Evolutionary conservation across 2,329 filamentous ascomycete species (phyloP), one percentile per base, ranked within the genome.

Genomic region (Penicillium sp.): DNA sequence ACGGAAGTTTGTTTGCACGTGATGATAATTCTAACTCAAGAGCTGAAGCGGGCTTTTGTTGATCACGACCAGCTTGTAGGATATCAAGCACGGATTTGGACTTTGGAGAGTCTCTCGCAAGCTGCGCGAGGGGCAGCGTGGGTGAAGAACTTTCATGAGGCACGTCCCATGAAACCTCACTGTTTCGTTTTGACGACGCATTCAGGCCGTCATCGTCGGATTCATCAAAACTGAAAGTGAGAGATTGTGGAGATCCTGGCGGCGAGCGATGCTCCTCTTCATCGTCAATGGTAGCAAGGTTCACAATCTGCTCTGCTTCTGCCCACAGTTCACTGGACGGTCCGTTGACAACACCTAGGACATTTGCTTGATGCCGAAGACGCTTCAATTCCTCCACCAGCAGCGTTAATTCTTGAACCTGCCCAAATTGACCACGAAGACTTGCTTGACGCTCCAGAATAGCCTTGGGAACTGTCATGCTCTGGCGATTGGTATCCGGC

Each of bases 291-390:
- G 86, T 86, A 31, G 86, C 86, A 50, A 88, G 76, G 62, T 87
- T 85, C 57, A 88, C 86, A 74, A 88, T 88, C 13, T 83, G 84
- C 66, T 87, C 85, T 19, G 87, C 85, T 70, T 88, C 85, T 66
- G 82, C 81, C 85, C 85, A 88, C 33, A 85, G 76, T 46, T 80
- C 78, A 49, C 77, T 77, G 25, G 84, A 81, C 3, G 79, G 74
- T 2, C 83, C 83, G 25, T 81, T 75, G 17, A 85, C 68, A 56
- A 88, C 78, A 45, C 80, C 78, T 43, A 87, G 74, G 40, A 77
- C 71, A 38, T 78, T 77, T 23, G 84, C 86, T 55, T 83, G 81
- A 46, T 81, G 74, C 23, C 82, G 80, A 57, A 88, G 78, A 53
- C 85, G 83, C 67, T 86, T 88, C 37, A 88, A 75, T 63, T 88